Evolutionary conservation across 176 grass and related monocot genomes (phyloP), one percentile per base, ranked within the genome.

Genomic region (Hsuehochloa calcarea): DNA sequence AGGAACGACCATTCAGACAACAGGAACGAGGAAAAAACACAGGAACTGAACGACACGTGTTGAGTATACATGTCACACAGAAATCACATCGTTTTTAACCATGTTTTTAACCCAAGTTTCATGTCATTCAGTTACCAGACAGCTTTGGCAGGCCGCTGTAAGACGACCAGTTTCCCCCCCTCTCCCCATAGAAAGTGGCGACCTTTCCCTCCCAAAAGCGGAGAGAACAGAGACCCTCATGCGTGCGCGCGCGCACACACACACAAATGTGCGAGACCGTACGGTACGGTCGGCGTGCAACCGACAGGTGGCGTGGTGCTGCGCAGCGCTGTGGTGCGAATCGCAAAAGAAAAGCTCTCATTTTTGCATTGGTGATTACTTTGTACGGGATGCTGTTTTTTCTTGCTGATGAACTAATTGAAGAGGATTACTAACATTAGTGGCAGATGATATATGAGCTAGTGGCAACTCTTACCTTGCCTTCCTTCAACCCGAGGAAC

Each of bases 401-500:
- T 40, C 45, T 51, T 52, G 26, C 29, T 16, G 45, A 6, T 35
- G 61, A 52, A 6, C 50, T 34, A 7, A 5, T 13, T 5, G 17
- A 55, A 55, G 51, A 55, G 51, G 51, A 55, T 3, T 55, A 8
- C 19, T 19, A 6, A 3, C 12, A 10, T 45, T 7, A 16, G 39
- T 3, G 43, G 31, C 19, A 25, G 38, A 70, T 31, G 63, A 35
- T 27, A 13, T 31, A 2, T 14, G 62, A 12, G 14, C 26, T 23
- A 10, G 22, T 7, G 11, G 25, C 19, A 8, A 1, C 15, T 27
- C 17, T 82, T 80, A 84, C 71, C 80, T 90, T 92, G 79, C 89
- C 90, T 78, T 89, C 92, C 85, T 86, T 92, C 11, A 94, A 68
- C 22, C 89, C 91, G 66, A 99, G 97, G 88, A 99, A 60, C 86